Percentiles rank a stretch among this genome's conserved stretches.
phyloP scores from a whole-genome alignment of 1,139 yeast species.

The Yamadazyma triangularis region DNA sequence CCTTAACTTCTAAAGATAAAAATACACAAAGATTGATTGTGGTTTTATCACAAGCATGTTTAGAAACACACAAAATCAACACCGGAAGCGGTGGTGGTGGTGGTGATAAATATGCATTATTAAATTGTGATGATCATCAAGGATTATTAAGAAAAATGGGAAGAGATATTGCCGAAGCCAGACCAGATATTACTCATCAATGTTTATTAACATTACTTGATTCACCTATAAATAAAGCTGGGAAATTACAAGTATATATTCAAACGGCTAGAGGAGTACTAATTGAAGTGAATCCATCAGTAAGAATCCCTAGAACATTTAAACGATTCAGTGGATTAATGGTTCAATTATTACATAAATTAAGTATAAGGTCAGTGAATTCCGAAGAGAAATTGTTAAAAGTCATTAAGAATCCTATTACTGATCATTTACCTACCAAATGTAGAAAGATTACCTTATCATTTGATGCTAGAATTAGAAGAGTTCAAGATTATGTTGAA shows the following conservation, averaged over 20 bases:
- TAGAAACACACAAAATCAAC: constrained; percentile 87
- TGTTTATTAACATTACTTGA: constrained; percentile 89
- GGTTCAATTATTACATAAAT: constrained; percentile 92
- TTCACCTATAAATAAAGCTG: constrained; percentile 96
- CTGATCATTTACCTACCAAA: constrained; percentile 94
- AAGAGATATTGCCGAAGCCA: constrained; percentile 93
- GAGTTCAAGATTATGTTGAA: constrained; percentile 84
- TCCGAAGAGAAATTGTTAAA: constrained; percentile 90
- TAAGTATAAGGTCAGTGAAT: constrained; percentile 89
- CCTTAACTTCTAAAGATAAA: constrained; percentile 80
- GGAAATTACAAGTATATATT: constrained; percentile 90
- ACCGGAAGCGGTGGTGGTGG: constrained; percentile 80
- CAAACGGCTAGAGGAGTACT: constrained; percentile 94
- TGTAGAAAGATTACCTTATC: constrained; percentile 91
- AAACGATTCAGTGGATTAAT: constrained; percentile 95
- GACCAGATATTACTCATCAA: constrained; percentile 97
- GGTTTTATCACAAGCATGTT: constrained; percentile 89
- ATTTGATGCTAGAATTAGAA: constrained; percentile 84
- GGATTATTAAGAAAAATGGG: constrained; percentile 94
- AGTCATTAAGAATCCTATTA: constrained; percentile 94
- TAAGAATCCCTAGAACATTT: constrained; percentile 96
- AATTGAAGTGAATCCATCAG: constrained; percentile 93
- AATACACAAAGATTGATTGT: constrained; percentile 81
- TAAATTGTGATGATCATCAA: constrained; percentile 98
- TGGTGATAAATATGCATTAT: constrained; percentile 87